Base-by-base conservation (phyloP, 352 stramenopile species). In the Phytophthora idaei region DNA sequence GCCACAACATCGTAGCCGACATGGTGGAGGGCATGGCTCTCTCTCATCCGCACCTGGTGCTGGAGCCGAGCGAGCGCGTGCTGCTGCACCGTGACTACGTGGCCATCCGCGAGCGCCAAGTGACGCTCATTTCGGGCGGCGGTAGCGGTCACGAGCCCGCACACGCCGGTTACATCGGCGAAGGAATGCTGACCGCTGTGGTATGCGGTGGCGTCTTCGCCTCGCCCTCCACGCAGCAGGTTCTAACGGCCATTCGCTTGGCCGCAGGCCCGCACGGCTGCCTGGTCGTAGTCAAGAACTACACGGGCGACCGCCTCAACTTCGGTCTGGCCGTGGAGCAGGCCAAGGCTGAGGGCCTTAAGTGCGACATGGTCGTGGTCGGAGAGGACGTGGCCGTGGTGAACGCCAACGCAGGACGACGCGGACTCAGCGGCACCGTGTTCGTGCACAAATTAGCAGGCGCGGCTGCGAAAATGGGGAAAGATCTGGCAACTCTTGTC, bases 221-320 rank as follows among this genome's bases (percentile, higher is more conserved):
- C 15, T 98, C 87, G 46, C 98, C 98, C 5, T 93, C 90, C 42
- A 97, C 97, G 17, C 82, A 90, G 50, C 90, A 97, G 48, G 95
- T 99, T 55, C 82, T 99, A 17, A 87, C 90, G 9, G 97, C 97
- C n/a, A 99, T 99, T 75, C 90, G 93, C 32, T 82, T 96, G 25
- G 81, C 87, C 28, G 74, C 84, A 1, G 88, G 87, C 0, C 75
- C 81, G 3, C 83, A 90, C 41, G 96, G 97, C 42, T 98, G 94
- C 61, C 76, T 99, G 5, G 66, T 99, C 2, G 90, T 99, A 50
- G 95, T 99, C 31, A 99, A 99, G 85, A 99, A 99, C 83, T 99
- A 99, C 87, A 99, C 97, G 2, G 97, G 98, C 27, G 98, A 99
- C 80, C 87, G 96, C 42, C 83, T 99, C 41, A 99, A 99, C 81